Base-by-base conservation (phyloP, 108 stramenopile genomes). In the Mayamaea pseudoterrestris region DNA sequence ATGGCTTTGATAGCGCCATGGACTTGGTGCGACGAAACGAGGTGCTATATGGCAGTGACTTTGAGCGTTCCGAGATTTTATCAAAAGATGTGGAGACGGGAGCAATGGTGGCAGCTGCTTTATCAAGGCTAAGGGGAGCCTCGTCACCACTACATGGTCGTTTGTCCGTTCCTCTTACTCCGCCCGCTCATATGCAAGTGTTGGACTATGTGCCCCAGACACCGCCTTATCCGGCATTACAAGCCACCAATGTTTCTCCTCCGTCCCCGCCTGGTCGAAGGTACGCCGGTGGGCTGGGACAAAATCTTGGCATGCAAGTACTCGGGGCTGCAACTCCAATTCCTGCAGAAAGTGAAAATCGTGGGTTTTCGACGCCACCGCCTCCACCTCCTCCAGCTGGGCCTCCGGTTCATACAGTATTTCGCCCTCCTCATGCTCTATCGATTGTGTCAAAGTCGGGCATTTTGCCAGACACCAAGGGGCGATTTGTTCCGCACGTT, bases 401-500 rank as follows among this genome's bases (percentile, higher is more conserved):
- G 14, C 24, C 37, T 35, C 8, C 36, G 29, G 35, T 7, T 39
- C 12, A 8, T 17, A 36, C 24, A 29, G 35, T 11, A 57, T 30
- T 16, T 13, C 71, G 71, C 31, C 67, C 57, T 9, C 77, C 73
- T 8, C 77, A 79, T 57, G 73, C 77, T n/a, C 50, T 79, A 3
- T 79, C 73, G 6, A 37, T 74, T 28, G 68, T 79, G 12, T 56
- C 74, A 39, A 56, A 65, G 11, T 17, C 17, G 30, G 32, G 31
- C 12, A 2, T 57, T 27, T 22, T 64, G 63, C 27, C 47, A 20
- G 17, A 28, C 41, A 29, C 30, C 24, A 36, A 27, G 20, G 90
- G 90, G 7, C 66, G 90, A 14, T 92, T 76, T 48, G 82, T 84
- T 9, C 90, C 90, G 17, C 90, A 92, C 44, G 72, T 90, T 29